A percentile compares a stretch with the other conserved stretches of the same genome.
phyloP scores from a whole-genome alignment of 306 rosid species.

The Myrica gale region DNA sequence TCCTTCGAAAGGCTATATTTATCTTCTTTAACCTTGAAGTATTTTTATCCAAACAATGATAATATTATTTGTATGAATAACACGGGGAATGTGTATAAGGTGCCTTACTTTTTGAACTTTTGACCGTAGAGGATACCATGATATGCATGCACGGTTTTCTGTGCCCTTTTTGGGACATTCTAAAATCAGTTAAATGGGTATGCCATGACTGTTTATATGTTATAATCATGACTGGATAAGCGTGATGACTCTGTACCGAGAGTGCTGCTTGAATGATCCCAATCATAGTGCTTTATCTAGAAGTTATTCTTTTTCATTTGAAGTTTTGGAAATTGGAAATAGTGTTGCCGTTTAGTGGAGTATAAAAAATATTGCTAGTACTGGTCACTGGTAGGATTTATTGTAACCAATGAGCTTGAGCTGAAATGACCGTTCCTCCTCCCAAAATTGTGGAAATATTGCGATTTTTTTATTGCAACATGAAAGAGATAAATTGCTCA shows the following conservation, averaged over 20 bases:
- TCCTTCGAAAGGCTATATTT: conserved; percentile 12
- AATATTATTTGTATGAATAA: neutral
- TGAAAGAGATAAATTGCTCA: neutral
- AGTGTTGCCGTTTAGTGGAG: too few relatives aligned
- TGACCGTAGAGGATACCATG: neutral
- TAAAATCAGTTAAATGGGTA: neutral
- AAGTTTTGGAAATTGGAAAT: neutral
- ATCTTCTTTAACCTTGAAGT: neutral
- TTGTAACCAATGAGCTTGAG: neutral
- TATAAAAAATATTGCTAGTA: neutral
- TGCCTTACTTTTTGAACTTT: neutral
- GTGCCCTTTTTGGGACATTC: conserved; percentile 5
- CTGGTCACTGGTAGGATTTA: neutral
- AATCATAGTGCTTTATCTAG: neutral
- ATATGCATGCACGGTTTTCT: too few relatives aligned
- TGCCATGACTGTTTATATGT: conserved; percentile 5
- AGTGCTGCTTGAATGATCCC: neutral
- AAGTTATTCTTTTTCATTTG: neutral
- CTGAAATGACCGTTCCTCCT: neutral
- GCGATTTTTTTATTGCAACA: neutral
- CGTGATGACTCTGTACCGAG: neutral
- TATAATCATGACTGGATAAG: conserved; percentile 7
- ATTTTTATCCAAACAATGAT: conserved; percentile 18
- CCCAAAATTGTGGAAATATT: neutral
- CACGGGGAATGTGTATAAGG: neutral